Conservation (phyloP, 768 basidiomycete species). For the Terana coerulea region DNA sequence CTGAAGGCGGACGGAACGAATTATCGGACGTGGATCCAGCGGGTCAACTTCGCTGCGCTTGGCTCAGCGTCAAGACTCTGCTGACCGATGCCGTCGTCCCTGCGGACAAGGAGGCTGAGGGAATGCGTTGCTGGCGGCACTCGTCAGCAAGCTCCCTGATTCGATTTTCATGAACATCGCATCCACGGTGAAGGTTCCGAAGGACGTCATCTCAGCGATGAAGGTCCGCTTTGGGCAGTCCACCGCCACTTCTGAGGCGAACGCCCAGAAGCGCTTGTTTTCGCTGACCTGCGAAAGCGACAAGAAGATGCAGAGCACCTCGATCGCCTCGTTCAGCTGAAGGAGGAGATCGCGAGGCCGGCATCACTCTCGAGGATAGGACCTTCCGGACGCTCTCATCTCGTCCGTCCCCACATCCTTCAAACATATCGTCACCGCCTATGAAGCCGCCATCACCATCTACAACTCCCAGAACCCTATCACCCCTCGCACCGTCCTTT, state of each 20-base stretch:
- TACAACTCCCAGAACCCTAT: too few species aligned
- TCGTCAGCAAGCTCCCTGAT: not conserved
- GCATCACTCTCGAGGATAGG: not conserved
- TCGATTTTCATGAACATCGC: constrained; percentile 1
- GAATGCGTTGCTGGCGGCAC: too few species aligned
- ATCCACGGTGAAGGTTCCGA: not conserved
- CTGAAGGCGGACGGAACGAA: not conserved
- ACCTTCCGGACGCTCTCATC: not conserved
- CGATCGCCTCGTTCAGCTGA: not conserved
- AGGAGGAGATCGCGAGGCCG: not conserved
- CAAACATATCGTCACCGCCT: too few species aligned
- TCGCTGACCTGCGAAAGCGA: not conserved
- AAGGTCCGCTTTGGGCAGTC: not conserved
- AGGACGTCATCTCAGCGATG: constrained; percentile 3
- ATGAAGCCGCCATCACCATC: too few species aligned
- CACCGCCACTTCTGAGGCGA: not conserved
- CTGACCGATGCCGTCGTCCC: not conserved
- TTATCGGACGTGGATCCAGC: not conserved
- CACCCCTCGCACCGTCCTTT: too few species aligned
- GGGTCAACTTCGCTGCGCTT: not conserved
- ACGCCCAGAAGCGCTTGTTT: not conserved
- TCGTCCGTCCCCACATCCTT: too few species aligned
- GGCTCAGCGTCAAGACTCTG: not conserved
- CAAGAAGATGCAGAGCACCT: constrained; percentile 2
- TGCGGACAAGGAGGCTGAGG: not conserved